Base-by-base conservation (phyloP, 1,284 basidiomycete genomes). In the Papiliotrema nemorosa region DNA sequence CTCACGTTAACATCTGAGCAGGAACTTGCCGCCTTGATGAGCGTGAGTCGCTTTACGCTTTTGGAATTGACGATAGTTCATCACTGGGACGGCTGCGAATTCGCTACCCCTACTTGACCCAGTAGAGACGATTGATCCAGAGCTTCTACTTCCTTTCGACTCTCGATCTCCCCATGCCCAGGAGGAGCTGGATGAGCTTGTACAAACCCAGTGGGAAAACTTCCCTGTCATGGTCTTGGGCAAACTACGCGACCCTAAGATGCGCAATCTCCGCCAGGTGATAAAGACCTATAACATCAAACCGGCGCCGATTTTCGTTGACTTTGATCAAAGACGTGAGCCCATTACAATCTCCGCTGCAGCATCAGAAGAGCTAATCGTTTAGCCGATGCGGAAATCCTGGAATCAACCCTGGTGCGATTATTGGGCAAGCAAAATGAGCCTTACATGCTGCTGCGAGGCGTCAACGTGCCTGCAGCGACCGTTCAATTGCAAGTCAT, bases 11-110 rank as follows among this genome's bases (percentile, higher is more conserved):
- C 14, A 24, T 33, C 9, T 13, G 9, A 24, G 5, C 16, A 61
- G 22, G 59, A 61, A 44, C 52, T 61, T 13, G 59, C 59, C 10
- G 57, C 59, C 24, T 33, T 61, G 37, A 61, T 58, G 52, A 52
- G 49, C 46, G 46, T 48, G 37, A 48, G 46, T 48, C 22, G 9
- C 6, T 13, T 24, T 25, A 27, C 4, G 18, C 2, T 20, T 37
- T 9, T 7, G 14, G 20, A 4, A 16, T 18, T 36, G 25, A 31
- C 39, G 18, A 3, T 20, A 48, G 46, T 57, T 61, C 44, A 58
- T 61, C 21, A 55, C 53, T 44, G 54, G 59, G 34, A 61, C 59
- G 42, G 33, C 54, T 18, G 52, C 56, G 41, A 61, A 61, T 44
- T 44, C 48, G 9, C 36, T 61, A 4, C 53, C 57, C 20, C 31